Base-by-base conservation (phyloP, 306 rosid species). In the Luffa aegyptiaca region DNA sequence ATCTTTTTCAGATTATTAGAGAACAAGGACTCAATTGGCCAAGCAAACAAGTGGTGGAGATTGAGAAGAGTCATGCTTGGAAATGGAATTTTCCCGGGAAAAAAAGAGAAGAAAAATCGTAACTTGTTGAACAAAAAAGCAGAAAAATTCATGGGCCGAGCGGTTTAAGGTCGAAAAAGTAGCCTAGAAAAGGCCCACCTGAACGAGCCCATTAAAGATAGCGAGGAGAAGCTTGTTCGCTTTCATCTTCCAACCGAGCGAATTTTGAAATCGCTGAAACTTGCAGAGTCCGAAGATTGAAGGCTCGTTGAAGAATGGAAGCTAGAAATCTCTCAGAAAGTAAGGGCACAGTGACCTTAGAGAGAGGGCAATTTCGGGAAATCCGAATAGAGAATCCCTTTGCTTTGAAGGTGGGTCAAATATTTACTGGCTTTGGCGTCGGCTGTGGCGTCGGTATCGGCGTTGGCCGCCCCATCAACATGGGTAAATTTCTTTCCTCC, bases 361-460 rank as follows among this genome's bases (percentile, higher is more conserved):
- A 87, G 82, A 76, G 56, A 77, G 85, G 57, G 79, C 62, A 71
- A 46, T 31, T 79, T 68, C 65, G 62, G 17, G 86, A 78, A 83
- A 82, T 92, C 84, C 86, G 90, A 87, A 63, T 91, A 0, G 90
- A 87, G 86, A 95, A 91, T 92, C 98, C 97, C 21, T 91, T 95
- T 91, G 65, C 95, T 86, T 86, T 95, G 85, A 92, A 95, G 73
- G 96, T 92, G 57, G 97, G 97, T 86, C 97, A 92, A 89, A 95
- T 95, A 52, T 95, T 92, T 74, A 95, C 98, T 5, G 98, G 97
- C 81, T 95, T 95, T 84, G 98, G 98, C 83, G 65, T 95, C 69
- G 96, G 97, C 14, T 95, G 97, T 64, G 97, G 97, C 69, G 86
- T 90, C 53, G 98, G 98, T 52, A 90, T 95, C 87, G 98, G 98